Conservation (phyloP, 1,284 basidiomycete genomes). For the Trichosporon faecale region DNA sequence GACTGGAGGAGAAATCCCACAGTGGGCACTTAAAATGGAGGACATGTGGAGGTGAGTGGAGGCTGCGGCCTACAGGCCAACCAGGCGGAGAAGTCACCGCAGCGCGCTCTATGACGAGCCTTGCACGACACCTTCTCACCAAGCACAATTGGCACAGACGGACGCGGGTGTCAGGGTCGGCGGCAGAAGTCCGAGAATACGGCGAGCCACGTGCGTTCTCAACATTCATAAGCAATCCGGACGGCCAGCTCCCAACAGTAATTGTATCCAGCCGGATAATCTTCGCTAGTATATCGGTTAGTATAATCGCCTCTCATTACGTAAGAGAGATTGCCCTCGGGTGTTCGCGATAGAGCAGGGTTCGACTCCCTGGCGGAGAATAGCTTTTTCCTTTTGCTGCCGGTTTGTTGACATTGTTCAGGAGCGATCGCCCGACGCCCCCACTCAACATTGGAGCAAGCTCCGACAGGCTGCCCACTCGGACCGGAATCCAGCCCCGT, state of each 20-base stretch:
- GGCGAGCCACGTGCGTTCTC: background rate
- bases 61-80: background rate
- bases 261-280: background rate
- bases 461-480: background rate
- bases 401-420: background rate
- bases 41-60: background rate
- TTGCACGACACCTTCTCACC: background rate
- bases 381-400: slow-evolving; percentile 11
- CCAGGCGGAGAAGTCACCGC: background rate
- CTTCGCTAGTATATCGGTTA: slow-evolving; percentile 21
- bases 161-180: no score
- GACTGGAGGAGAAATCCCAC: background rate
- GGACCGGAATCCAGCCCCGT: background rate
- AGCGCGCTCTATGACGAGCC: background rate
- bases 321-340: background rate
- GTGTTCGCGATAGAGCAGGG: slow-evolving; percentile 19
- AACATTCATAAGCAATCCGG: background rate
- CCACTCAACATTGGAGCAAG: background rate
- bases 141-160: no score
- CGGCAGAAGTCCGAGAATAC: no score
- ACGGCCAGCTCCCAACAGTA: background rate
- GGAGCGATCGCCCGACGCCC: no score
- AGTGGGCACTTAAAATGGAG: background rate
- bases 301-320: slow-evolving; percentile 18
- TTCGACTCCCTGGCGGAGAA: slow-evolving; percentile 21